phyloP scores from a whole-genome alignment of 2,329 filamentous ascomycete genomes.

The Pseudogymnoascus sp. region DNA sequence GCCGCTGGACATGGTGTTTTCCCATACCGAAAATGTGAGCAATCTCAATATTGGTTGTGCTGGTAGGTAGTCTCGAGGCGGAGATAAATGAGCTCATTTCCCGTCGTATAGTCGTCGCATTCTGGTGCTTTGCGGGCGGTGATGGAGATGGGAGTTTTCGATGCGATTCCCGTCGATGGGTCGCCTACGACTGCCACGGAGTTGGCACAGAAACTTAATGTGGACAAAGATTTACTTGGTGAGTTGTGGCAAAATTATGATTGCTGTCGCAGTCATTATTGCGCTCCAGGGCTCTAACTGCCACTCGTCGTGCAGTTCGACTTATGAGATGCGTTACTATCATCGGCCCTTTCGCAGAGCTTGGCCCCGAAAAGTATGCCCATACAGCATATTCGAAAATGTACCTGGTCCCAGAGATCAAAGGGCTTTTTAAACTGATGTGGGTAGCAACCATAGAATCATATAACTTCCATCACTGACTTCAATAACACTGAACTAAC shows the following conservation, averaged over 20 bases:
- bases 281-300: background rate
- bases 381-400: slow-evolving; percentile 20
- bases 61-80: background rate
- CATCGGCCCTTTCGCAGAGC: slow-evolving; percentile 18
- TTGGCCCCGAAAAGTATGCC: slow-evolving; percentile 16
- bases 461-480: background rate
- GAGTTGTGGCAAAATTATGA: background rate
- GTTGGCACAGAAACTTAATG: slow-evolving; percentile 13
- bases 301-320: slow-evolving; percentile 14
- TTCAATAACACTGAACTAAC: background rate
- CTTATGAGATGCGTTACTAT: slow-evolving; percentile 18
- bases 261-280: background rate
- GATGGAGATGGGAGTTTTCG: slow-evolving; percentile 17
- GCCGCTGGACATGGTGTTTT: slow-evolving; percentile 18
- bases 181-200: slow-evolving; percentile 16
- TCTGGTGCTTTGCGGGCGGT: slow-evolving; percentile 15
- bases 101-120: slow-evolving; percentile 10
- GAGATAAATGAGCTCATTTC: background rate
- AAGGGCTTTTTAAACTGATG: slow-evolving; percentile 18
- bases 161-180: slow-evolving; percentile 19
- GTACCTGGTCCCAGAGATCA: slow-evolving; percentile 16
- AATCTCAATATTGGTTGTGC: background rate
- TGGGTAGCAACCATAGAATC: background rate
- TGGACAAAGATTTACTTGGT: slow-evolving; percentile 17
- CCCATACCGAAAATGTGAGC: slow-evolving; percentile 18